Percentiles rank a stretch among this genome's conserved stretches.
Conservation (phyloP, 306 rosid genomes). For the Arachis hypogaea region DNA sequence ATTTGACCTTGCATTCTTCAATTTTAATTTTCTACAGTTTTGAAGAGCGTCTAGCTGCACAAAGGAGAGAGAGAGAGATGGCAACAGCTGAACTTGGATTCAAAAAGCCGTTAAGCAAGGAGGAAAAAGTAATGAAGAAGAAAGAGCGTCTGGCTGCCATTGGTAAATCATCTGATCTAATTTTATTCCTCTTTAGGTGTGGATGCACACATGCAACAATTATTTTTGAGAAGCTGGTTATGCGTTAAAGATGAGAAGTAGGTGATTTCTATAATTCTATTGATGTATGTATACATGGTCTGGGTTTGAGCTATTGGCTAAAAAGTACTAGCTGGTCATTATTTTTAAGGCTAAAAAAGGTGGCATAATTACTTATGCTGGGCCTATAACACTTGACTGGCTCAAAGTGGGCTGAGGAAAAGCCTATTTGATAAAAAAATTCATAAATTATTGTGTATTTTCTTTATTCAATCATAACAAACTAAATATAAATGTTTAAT, state of each 20-base stretch:
- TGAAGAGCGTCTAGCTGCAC: conserved; percentile 96
- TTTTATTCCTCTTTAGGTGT: conserved; percentile 22
- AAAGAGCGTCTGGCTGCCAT: conserved; percentile 97
- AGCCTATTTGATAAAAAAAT: neutral
- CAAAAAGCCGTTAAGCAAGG: conserved; percentile 85
- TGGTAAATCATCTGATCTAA: conserved; percentile 61
- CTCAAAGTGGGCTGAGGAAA: neutral
- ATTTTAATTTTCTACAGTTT: conserved; percentile 58
- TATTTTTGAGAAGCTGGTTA: conserved; percentile 29
- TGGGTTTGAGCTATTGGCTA: conserved; percentile 15
- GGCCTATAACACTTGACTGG: neutral
- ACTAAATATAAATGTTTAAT: neutral
- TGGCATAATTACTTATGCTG: neutral
- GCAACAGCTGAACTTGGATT: conserved; percentile 80
- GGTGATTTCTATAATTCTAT: neutral
- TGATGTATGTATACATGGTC: conserved; percentile 4
- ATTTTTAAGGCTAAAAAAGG: neutral
- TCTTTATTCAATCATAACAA: neutral
- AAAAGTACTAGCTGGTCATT: neutral
- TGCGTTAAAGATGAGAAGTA: conserved; percentile 16
- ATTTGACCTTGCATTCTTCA: conserved; percentile 36
- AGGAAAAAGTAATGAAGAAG: conserved; percentile 83
- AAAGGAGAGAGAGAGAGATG: conserved; percentile 83
- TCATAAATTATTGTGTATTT: neutral
- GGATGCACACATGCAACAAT: conserved; percentile 31